Base-by-base conservation (phyloP, 148 eudicot species). In the Linanthus parryae region DNA sequence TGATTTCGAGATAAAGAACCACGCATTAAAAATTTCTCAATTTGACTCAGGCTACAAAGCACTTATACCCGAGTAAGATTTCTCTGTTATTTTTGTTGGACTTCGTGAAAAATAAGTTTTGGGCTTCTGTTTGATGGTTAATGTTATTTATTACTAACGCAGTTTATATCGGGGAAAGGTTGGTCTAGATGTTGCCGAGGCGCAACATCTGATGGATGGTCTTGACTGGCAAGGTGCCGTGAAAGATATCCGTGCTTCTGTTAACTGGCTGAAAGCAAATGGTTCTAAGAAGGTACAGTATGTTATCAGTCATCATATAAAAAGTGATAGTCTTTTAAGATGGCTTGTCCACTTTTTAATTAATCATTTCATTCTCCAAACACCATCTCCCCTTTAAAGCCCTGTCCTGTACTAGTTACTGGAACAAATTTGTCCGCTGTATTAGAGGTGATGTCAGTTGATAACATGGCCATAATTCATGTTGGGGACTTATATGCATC, bases 161-260 rank as follows among this genome's bases (percentile, higher is more conserved):
- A 85, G 97, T 68, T 80, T 90, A 64, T 90, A 90, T 68, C 82
- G 92, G 25, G 97, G 97, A 55, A 90, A 90, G 75, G 88, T 90
- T 58, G 97, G 97, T 38, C 51, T 85, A 54, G 97, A 85, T 72
- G 92, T 63, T 47, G 95, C 86, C 4, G 95, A 90, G 68, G 97
- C 97, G 48, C 95, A 90, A 46, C 97, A 90, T 73, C 69, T 90
- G 74, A 83, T 90, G 92, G 82, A 85, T 12, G 84, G 80, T 36
- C 84, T 90, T 45, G 97, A 90, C 35, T 90, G 95, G 97, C 67
- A 63, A 83, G 95, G 95, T 54, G 97, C 97, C 52, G 80, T 85
- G 16, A 85, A 85, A 64, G 97, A 90, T 66, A 83, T 90, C 37
- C 77, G 77, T 54, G 97, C 95, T 59, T 90, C 97, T 18, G 85